A percentile compares a stretch with the other conserved stretches of the same genome.
phyloP scores from a whole-genome alignment of 2,329 filamentous ascomycete species.

The Arthrocladium fulminans region DNA sequence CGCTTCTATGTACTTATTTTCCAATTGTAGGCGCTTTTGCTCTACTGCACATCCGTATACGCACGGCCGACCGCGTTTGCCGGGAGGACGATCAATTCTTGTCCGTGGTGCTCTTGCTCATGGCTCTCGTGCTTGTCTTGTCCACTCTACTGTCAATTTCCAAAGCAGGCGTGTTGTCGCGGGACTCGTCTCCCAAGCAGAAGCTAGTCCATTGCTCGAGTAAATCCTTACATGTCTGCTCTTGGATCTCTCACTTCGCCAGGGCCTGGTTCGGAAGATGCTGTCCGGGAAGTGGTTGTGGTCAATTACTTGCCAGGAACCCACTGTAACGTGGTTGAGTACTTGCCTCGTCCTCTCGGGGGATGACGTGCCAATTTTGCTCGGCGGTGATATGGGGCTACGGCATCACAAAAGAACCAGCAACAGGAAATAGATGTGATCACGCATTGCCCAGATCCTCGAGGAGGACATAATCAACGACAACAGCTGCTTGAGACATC shows the following conservation, averaged over 20 bases:
- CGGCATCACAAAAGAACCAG: slow-evolving; percentile 2
- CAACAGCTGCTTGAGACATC: slow-evolving; percentile 1
- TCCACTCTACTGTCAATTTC: too few relatives aligned
- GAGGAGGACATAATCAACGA: background rate
- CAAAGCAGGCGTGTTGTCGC: too few relatives aligned
- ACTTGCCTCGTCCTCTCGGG: background rate
- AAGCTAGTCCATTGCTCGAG: background rate
- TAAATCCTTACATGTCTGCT: slow-evolving; percentile 1
- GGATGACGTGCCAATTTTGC: background rate
- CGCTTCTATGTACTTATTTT: too few relatives aligned
- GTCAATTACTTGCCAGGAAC: background rate
- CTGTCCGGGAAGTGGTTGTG: slow-evolving; percentile 1
- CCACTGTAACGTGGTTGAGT: background rate
- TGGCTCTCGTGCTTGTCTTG: background rate
- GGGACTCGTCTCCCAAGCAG: too few relatives aligned
- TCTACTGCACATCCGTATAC: background rate
- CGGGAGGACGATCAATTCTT: background rate
- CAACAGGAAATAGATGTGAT: background rate
- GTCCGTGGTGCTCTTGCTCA: background rate
- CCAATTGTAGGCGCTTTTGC: background rate
- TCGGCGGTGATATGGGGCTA: slow-evolving; percentile 1
- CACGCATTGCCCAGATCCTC: background rate
- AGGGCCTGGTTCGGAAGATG: slow-evolving; percentile 2
- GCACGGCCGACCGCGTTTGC: background rate
- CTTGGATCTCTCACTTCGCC: slow-evolving; percentile 3